A percentile compares a stretch with the other conserved stretches of the same genome.
Conservation (phyloP, 1,284 basidiomycete species). For the Marasmius oreades region DNA sequence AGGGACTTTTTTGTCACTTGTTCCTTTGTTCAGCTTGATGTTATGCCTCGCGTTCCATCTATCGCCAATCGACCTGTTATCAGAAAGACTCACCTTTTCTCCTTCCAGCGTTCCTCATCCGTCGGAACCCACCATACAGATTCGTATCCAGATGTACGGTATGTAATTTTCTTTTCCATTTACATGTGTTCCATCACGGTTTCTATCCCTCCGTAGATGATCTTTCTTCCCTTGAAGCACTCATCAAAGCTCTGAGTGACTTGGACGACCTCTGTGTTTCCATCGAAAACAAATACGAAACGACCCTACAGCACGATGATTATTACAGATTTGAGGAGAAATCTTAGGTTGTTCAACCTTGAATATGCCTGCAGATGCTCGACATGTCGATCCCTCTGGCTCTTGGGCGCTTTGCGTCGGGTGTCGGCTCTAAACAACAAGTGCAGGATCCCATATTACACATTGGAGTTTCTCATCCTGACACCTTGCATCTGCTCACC, state of each 20-base stretch:
- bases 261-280: constrained; percentile 73
- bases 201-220: constrained; percentile 48
- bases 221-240: constrained; percentile 74
- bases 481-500: too few species aligned
- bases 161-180: constrained; percentile 30
- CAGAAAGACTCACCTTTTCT: background rate
- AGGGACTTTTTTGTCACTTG: background rate
- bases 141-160: constrained; percentile 99
- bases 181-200: background rate
- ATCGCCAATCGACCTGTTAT: too few species aligned
- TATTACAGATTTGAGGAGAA: constrained; percentile 69
- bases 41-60: too few species aligned
- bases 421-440: too few species aligned
- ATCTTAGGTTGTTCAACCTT: constrained; percentile 2
- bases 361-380: too few species aligned
- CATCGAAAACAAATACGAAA: constrained; percentile 62
- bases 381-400: too few species aligned
- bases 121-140: constrained; percentile 82
- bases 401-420: too few species aligned
- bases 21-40: background rate
- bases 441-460: too few species aligned
- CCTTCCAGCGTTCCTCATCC: constrained; percentile 17
- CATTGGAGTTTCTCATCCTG: too few species aligned
- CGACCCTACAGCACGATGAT: constrained; percentile 48
- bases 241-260: constrained; percentile 71